Evolutionary conservation across 805 yeast species (phyloP).

Genomic region (Jamesozyma hellenica): DNA sequence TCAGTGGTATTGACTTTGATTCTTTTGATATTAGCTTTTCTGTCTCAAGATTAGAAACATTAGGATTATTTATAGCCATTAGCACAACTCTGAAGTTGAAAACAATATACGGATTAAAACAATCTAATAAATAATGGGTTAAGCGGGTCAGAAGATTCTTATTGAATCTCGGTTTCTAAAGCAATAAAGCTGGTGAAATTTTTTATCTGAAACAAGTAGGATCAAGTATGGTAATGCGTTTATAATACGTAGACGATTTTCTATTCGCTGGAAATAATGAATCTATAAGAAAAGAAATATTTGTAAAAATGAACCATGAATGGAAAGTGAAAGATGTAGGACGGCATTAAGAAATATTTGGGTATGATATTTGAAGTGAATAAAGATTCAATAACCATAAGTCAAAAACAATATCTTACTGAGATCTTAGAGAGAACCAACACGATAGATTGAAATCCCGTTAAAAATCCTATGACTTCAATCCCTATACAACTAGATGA

Average conservation of each 20-base stretch:
- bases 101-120: not conserved
- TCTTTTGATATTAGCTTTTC: not conserved
- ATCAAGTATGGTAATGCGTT: not conserved
- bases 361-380: not conserved
- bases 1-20: not conserved
- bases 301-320: not conserved
- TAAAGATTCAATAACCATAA: not conserved
- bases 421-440: not conserved
- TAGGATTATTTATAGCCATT: not conserved
- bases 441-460: not conserved
- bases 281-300: not conserved
- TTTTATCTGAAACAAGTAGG: not conserved
- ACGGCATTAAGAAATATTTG: not conserved
- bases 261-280: not conserved
- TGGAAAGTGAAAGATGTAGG: not conserved
- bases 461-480: not conserved
- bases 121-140: not conserved
- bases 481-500: not conserved
- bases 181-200: not conserved
- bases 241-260: not conserved
- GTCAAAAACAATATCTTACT: not conserved
- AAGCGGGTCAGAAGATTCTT: not conserved
- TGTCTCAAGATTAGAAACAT: not conserved
- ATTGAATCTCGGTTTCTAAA: not conserved
- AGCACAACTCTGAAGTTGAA: not conserved